Evolutionary conservation across 2,329 filamentous ascomycete genomes (phyloP).

Genomic region (Penicillium sp.): DNA sequence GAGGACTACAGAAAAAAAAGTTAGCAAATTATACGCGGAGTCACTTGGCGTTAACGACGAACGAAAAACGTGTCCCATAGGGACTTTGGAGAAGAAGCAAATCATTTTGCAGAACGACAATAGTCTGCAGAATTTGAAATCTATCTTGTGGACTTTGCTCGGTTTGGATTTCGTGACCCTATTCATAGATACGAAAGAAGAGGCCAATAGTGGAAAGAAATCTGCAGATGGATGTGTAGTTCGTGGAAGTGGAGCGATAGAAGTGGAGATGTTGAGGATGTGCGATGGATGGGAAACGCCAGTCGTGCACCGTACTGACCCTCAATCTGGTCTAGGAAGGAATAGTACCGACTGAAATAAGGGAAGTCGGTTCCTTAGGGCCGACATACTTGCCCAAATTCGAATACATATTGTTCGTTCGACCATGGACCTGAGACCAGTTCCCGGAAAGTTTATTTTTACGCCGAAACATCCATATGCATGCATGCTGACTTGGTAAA

Average conservation of each 20-base stretch:
- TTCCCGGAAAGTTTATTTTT: not conserved
- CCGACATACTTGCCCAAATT: not conserved
- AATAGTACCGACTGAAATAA: not conserved
- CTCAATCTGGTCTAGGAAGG: not conserved
- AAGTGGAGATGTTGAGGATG: not conserved
- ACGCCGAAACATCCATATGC: no score
- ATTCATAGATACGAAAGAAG: not conserved
- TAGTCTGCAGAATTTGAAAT: not conserved
- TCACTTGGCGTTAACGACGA: not conserved
- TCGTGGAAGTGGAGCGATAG: not conserved
- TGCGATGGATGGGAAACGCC: not conserved
- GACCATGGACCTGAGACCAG: not conserved
- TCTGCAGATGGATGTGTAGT: not conserved
- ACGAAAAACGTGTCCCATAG: not conserved
- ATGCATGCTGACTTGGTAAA: no score
- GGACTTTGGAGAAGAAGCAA: not conserved
- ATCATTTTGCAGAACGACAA: not conserved
- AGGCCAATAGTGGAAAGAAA: not conserved
- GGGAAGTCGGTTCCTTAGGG: not conserved
- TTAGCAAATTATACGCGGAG: not conserved
- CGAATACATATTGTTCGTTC: not conserved
- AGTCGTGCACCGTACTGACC: not conserved
- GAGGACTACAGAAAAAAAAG: not conserved
- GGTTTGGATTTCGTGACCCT: not conserved
- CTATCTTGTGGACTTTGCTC: not conserved